Evolutionary conservation across 306 rosid genomes (phyloP).

Genomic region (Hippophae gyantsensis): DNA sequence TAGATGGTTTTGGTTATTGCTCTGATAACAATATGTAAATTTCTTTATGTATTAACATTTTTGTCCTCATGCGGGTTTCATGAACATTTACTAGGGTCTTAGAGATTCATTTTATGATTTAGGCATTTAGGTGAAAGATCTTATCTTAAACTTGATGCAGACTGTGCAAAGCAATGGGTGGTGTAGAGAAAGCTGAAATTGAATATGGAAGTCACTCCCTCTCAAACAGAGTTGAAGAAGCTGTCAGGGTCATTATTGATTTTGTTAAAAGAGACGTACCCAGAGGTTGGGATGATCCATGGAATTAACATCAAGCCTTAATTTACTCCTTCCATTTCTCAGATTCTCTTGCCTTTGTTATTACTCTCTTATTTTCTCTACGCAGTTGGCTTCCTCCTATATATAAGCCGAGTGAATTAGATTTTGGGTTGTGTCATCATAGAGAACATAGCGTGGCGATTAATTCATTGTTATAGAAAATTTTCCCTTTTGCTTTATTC

Average conservation of each 20-base stretch:
- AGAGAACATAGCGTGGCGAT: too few species aligned
- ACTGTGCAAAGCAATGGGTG: conserved; percentile 91
- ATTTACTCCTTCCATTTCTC: background rate
- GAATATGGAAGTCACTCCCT: conserved; percentile 93
- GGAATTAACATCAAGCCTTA: conserved; percentile 41
- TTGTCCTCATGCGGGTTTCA: too few species aligned
- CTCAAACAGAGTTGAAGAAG: conserved; percentile 80
- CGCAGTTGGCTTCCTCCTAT: background rate
- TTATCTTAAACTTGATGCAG: conserved; percentile 36
- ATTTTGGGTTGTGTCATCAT: background rate
- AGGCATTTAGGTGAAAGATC: conserved; percentile 5
- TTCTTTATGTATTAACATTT: too few species aligned
- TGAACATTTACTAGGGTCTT: background rate
- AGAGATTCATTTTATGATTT: conserved; percentile 4
- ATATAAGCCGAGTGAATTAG: too few species aligned
- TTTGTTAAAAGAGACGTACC: conserved; percentile 87
- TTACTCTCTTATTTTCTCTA: conserved; percentile 11
- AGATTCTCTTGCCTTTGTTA: conserved; percentile 2
- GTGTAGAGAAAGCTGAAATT: conserved; percentile 84
- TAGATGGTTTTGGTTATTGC: background rate
- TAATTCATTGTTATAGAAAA: background rate
- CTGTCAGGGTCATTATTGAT: conserved; percentile 67
- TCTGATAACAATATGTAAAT: too few species aligned
- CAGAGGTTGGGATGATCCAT: conserved; percentile 98
- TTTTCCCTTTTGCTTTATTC: conserved; percentile 1